Evolutionary conservation across 2,329 filamentous ascomycete genomes (phyloP).

Genomic region (Fulvia fulva): DNA sequence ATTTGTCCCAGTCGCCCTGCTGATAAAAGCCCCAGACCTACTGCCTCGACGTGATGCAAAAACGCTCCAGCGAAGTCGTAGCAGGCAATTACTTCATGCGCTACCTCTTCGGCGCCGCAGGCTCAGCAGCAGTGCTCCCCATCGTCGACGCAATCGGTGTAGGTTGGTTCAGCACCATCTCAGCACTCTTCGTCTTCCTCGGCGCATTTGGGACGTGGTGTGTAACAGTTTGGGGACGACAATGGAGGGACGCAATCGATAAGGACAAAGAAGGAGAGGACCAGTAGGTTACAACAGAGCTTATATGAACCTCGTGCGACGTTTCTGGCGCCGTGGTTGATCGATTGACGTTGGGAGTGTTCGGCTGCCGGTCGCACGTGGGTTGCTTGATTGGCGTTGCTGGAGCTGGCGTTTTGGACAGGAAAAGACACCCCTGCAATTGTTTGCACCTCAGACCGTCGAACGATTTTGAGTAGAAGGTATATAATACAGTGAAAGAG

Average conservation of each 20-base stretch:
- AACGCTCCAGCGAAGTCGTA: conserved; percentile 62
- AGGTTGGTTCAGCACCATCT: conserved; percentile 76
- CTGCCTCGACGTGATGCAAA: conserved; percentile 77
- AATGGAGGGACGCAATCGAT: conserved; percentile 24
- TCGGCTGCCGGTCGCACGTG: not conserved
- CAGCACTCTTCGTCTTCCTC: conserved; percentile 52
- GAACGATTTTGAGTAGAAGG: not conserved
- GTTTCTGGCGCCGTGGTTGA: conserved; percentile 4
- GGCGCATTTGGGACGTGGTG: conserved; percentile 44
- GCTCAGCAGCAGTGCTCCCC: conserved; percentile 68
- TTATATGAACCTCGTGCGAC: conserved; percentile 2
- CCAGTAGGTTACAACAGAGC: not conserved
- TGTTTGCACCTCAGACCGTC: not conserved
- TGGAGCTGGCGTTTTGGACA: not conserved
- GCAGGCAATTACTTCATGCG: conserved; percentile 76
- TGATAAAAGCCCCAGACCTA: conserved; percentile 51
- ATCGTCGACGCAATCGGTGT: conserved; percentile 71
- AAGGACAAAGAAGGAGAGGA: conserved; percentile 15
- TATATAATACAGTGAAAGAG: not conserved
- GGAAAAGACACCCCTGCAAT: not conserved
- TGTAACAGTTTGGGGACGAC: conserved; percentile 30
- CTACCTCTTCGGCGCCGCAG: conserved; percentile 69
- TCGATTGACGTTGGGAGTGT: not conserved
- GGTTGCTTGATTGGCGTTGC: not conserved
- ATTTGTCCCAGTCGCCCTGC: not conserved